Evolutionary conservation across 768 basidiomycete genomes (phyloP), one percentile per base, ranked within the genome.

Genomic region (Amanita muscaria): DNA sequence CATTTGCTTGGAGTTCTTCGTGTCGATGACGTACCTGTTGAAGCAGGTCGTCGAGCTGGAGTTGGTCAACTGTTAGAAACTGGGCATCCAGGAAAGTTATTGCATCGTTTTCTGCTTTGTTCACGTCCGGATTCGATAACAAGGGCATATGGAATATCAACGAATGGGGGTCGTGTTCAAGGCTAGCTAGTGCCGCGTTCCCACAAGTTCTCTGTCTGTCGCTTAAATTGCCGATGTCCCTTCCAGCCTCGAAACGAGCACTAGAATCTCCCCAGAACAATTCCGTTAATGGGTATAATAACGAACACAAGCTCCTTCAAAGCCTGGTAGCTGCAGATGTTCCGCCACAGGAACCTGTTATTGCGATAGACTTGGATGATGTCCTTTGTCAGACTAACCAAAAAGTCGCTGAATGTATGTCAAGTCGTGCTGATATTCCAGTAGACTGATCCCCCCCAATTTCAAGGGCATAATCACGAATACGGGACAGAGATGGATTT

Each of bases 281-380:
- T 19, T 24, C 40, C 1, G 22, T 40, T 18, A 16, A 40, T 12
- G 40, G 36, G n/a, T n/a, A n/a, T 12, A 43, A 46, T 11, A 22
- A 47, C 27, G 52, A 55, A 16, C 41, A 43, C 18, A 42, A 50
- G 25, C 47, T 47, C 4, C 21, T 59, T 19, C 50, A 53, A 22
- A 30, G 50, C 14, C 44, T 56, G 22, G 6, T 31, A 41, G 30
- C n/a, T 23, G 41, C 18, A 34, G n/a, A n/a, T n/a, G n/a, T n/a
- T n/a, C 24, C 51, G 56, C 49, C 60, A n/a, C 56, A 50, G 38
- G 58, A 54, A 44, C 69, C 68, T 21, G 56, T 79, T 40, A 75
- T 84, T 53, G 77, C 79, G 3, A 62, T 82, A 31, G 82, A 84
- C 59, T 53, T 83, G 44, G 81, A 84, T 48, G 83, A 84, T 61